These are phyloP conservation scores for Phialemonium atrogriseum DNA, from an alignment of 2,329 filamentous ascomycete species.

Conservation along the genomic window DNA sequence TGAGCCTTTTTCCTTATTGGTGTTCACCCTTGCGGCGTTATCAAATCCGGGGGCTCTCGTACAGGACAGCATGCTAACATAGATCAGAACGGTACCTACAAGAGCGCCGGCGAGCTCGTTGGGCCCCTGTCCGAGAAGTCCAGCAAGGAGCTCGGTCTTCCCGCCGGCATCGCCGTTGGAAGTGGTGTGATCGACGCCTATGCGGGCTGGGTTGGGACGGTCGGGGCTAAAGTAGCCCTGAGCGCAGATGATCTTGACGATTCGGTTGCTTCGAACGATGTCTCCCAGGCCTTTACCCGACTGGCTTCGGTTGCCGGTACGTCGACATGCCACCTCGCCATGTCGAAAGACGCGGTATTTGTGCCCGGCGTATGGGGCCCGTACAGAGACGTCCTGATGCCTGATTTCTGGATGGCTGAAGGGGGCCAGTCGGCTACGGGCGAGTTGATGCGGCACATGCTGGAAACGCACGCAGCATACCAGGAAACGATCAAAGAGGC, in stretches of 20 bases:
- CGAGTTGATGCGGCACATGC: constrained; percentile 85
- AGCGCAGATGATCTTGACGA: constrained; percentile 58
- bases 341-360: constrained; percentile 89
- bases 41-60: too few relatives aligned
- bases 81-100: constrained; percentile 88
- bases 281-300: constrained; percentile 86
- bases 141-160: constrained; percentile 73
- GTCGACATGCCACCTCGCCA: constrained; percentile 93
- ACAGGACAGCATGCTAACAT: too few relatives aligned
- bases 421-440: constrained; percentile 95
- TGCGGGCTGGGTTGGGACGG: constrained; percentile 96
- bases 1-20: constrained; percentile 53
- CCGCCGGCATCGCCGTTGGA: constrained; percentile 81
- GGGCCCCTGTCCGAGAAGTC: constrained; percentile 79
- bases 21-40: too few relatives aligned
- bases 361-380: constrained; percentile 96
- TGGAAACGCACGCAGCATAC: constrained; percentile 91
- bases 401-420: constrained; percentile 93
- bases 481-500: constrained; percentile 71
- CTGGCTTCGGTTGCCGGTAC: constrained; percentile 93
- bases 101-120: constrained; percentile 86
- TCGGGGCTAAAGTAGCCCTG: constrained; percentile 89
- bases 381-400: constrained; percentile 87
- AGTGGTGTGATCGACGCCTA: constrained; percentile 98
- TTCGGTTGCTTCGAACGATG: constrained; percentile 66